phyloP scores from a whole-genome alignment of 306 rosid species.

The Trichosanthes cucumerina region DNA sequence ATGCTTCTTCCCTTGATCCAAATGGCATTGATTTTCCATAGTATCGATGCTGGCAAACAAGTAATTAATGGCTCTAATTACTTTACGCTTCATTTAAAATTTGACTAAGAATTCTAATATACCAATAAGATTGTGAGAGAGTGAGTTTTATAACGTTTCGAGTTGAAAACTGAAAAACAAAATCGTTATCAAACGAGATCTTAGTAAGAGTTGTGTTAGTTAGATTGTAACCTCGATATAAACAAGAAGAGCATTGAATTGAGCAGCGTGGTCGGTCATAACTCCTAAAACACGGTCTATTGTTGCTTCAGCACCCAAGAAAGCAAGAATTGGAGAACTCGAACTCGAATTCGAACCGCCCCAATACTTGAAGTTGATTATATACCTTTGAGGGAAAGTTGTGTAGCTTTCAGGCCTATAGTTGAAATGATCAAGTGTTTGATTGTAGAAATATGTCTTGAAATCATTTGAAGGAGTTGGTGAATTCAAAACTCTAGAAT shows the following conservation, averaged over 20 bases:
- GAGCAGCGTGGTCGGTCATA: constrained; percentile 39
- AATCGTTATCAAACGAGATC: too few relatives aligned
- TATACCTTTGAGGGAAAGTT: constrained; percentile 47
- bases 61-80: neutral
- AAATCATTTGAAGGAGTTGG: constrained; percentile 10
- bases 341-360: constrained; percentile 43
- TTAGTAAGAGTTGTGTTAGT: neutral
- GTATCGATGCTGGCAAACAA: constrained; percentile 41
- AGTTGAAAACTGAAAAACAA: too few relatives aligned
- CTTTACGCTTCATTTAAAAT: too few relatives aligned
- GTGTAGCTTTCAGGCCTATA: constrained; percentile 45
- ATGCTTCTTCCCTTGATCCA: constrained; percentile 52
- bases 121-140: neutral
- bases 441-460: constrained; percentile 39
- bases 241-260: constrained; percentile 45
- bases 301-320: constrained; percentile 45
- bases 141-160: neutral
- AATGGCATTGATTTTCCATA: constrained; percentile 67
- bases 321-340: constrained; percentile 53
- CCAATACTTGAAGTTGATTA: constrained; percentile 53
- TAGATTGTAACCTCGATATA: constrained; percentile 45
- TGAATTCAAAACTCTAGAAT: neutral
- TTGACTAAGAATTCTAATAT: too few relatives aligned
- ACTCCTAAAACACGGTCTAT: constrained; percentile 27
- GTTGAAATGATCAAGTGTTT: constrained; percentile 64